phyloP scores from a whole-genome alignment of 352 stramenopile species.

The Pythium rhizo-oryzae region DNA sequence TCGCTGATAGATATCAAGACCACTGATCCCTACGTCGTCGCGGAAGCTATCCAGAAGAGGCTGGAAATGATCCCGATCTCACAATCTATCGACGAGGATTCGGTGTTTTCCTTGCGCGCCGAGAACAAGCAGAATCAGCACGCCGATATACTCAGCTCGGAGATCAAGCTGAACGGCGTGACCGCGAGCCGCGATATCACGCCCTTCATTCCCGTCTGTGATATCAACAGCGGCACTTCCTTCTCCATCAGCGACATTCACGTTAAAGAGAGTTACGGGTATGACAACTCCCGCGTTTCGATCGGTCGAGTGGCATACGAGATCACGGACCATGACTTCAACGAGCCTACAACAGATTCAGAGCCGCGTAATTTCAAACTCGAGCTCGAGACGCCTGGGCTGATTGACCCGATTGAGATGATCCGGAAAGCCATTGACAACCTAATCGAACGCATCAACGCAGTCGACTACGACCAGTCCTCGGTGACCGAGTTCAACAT shows the following conservation, averaged over 20 bases:
- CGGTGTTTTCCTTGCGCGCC: background rate
- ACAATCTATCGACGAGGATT: background rate
- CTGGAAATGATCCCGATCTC: slow-evolving; percentile 5
- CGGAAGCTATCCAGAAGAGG: background rate
- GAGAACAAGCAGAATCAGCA: background rate
- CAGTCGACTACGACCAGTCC: background rate
- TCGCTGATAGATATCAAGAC: slow-evolving; percentile 4
- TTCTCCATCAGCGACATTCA: background rate
- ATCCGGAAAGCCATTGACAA: background rate
- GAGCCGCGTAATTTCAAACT: background rate
- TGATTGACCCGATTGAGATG: background rate
- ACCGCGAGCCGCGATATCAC: background rate
- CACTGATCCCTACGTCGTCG: slow-evolving; percentile 1
- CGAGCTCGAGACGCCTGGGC: background rate
- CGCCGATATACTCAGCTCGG: background rate
- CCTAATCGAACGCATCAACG: background rate
- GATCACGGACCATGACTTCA: background rate
- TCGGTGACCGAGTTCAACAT: background rate
- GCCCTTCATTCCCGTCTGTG: background rate
- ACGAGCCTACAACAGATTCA: slow-evolving; percentile 4
- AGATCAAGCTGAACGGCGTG: background rate
- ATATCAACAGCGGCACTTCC: background rate
- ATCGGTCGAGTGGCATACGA: background rate
- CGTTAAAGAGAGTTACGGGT: background rate
- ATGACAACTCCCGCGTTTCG: background rate